Evolutionary conservation across 1,284 basidiomycete genomes (phyloP), one percentile per base, ranked within the genome.

Genomic region (Malassezia sympodialis): DNA sequence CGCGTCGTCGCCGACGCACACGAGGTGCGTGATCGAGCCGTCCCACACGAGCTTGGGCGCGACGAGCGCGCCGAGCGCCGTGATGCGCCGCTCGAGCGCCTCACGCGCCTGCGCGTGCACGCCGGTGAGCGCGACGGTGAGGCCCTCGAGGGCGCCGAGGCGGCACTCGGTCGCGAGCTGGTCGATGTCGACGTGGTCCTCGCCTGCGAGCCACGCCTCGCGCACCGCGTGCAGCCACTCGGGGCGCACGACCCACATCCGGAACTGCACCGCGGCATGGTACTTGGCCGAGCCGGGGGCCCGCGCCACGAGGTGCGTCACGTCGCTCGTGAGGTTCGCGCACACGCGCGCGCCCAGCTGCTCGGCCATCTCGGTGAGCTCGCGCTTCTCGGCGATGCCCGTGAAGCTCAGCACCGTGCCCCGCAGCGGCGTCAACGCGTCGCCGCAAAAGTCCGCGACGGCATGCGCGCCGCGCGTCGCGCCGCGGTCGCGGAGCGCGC

Each of bases 281-380:
- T 89, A 89, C 70, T 90, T 90, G n/a, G 83, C 79, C 23, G 85
- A 83, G 6, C 84, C 85, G 59, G 84, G 82, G 15, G 76, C 76
- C 26, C 76, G 77, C 1, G 87, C 85, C 42, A 90, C 77, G 32
- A 90, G 79, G 75, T 90, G 87, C 0, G 87, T 89, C 26, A 87
- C 84, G 48, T 79, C 80, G 69, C 87, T 85, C 0, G 86, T 88
- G 51, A 90, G 82, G 52, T 85, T 83, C 19, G 76, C 79, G 8
- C 80, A 78, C 40, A 81, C 79, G 24, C 78, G 76, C 14, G 86
- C 87, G 14, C 87, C 88, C 8, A 89, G 82, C 67, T 86, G 83
- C 26, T 82, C 72, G 1, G 85, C 87, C 66, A 84, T 80, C 56
- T 83, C 83, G 67, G 86, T 85, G 28, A 89, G 58, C 3, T 80